These are phyloP conservation scores for Zanthoxylum bungeanum DNA, from an alignment of 345 rosid genomes.

Conservation along the genomic window DNA sequence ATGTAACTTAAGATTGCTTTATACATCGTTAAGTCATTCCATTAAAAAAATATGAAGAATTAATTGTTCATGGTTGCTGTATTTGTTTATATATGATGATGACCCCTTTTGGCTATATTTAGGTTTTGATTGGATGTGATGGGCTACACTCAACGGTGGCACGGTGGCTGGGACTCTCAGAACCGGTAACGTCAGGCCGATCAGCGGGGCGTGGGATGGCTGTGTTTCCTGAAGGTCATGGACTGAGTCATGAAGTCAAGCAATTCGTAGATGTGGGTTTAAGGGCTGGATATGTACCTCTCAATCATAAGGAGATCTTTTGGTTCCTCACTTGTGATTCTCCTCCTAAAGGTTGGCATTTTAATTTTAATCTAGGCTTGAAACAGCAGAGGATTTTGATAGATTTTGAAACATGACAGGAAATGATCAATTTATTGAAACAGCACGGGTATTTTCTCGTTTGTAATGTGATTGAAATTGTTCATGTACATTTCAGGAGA, in stretches of 20 bases:
- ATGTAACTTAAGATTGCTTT: background rate
- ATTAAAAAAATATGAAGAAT: too few relatives aligned
- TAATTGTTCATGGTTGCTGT: too few relatives aligned
- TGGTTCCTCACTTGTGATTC: conserved; percentile 20
- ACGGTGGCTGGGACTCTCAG: conserved; percentile 30
- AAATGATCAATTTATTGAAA: background rate
- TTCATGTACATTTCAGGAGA: conserved; percentile 15
- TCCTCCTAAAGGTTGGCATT: conserved; percentile 18
- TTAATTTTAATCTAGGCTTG: too few relatives aligned
- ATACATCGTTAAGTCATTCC: too few relatives aligned
- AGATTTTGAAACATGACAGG: too few relatives aligned
- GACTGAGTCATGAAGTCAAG: background rate
- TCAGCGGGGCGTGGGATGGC: conserved; percentile 33
- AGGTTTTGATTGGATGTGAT: conserved; percentile 48
- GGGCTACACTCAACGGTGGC: conserved; percentile 37
- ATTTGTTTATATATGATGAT: background rate
- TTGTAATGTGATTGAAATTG: background rate
- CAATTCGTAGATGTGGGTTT: conserved; percentile 29
- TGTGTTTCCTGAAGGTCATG: conserved; percentile 33
- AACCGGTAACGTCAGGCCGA: conserved; percentile 27
- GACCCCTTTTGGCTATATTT: background rate
- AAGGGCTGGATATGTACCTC: conserved; percentile 26
- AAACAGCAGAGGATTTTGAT: too few relatives aligned
- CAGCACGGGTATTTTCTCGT: background rate
- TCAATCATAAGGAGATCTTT: conserved; percentile 30